Evolutionary conservation across 108 stramenopile genomes (phyloP).

Genomic region (Skeletonema potamos): DNA sequence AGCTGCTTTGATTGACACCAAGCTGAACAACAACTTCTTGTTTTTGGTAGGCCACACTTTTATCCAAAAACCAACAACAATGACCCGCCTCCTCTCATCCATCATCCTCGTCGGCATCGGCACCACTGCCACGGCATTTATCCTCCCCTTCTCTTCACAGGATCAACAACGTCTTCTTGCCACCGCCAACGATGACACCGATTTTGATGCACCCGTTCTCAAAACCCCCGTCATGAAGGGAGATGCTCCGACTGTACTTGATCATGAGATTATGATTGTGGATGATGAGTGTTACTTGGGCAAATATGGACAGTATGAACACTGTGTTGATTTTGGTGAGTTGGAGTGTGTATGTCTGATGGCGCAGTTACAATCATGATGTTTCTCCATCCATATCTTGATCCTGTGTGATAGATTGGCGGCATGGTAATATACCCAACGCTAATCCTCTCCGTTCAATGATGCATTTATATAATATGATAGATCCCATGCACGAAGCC

Average conservation of each 20-base stretch:
- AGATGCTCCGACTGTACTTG: not conserved
- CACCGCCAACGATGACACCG: not conserved
- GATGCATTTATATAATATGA: not conserved
- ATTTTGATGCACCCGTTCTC: slow-evolving; percentile 15
- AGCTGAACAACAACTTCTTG: not conserved
- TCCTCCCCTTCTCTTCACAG: not conserved
- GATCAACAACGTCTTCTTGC: not conserved
- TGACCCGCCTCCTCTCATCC: not conserved
- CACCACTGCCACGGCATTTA: not conserved
- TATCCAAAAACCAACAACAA: not conserved
- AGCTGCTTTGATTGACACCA: not conserved
- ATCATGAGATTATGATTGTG: slow-evolving; percentile 7
- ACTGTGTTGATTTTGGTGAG: slow-evolving; percentile 24
- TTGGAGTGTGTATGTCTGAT: not conserved
- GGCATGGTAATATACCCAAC: not conserved
- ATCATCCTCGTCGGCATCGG: not conserved
- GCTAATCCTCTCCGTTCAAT: not conserved
- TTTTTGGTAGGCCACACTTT: too few relatives aligned
- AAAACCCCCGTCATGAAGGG: slow-evolving; percentile 2
- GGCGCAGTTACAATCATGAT: not conserved
- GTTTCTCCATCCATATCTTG: not conserved
- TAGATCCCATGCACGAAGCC: slow-evolving; percentile 17
- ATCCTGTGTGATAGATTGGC: too few relatives aligned
- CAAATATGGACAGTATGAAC: slow-evolving; percentile 8
- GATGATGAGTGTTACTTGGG: slow-evolving; percentile 25